Evolutionary conservation across 2,329 filamentous ascomycete species (phyloP).

Genomic region (Xylaria sp.): DNA sequence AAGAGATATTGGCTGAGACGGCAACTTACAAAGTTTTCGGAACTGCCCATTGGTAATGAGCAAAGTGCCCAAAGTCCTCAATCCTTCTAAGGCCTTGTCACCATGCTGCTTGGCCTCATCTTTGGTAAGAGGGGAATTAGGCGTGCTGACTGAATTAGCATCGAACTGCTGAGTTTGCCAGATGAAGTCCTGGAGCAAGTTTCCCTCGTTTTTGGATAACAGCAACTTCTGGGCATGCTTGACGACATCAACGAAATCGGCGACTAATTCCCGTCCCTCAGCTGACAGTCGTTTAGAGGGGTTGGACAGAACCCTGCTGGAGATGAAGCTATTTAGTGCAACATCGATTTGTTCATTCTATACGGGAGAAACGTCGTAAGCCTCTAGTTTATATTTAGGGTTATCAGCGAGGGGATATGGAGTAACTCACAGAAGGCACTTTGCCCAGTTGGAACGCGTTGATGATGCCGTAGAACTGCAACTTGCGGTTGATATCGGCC

Average conservation of each 20-base stretch:
- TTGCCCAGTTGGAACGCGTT: conserved; percentile 88
- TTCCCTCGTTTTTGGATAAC: conserved; percentile 93
- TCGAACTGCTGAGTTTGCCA: conserved; percentile 87
- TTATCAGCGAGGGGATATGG: conserved; percentile 31
- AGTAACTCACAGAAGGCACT: conserved; percentile 77
- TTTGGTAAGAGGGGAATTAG: conserved; percentile 76
- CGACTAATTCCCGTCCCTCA: conserved; percentile 82
- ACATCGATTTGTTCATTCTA: conserved; percentile 96
- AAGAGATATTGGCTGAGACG: background rate
- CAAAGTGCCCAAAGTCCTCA: conserved; percentile 87
- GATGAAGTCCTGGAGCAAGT: conserved; percentile 95
- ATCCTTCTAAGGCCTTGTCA: conserved; percentile 81
- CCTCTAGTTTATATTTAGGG: background rate
- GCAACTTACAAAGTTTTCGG: conserved; percentile 80
- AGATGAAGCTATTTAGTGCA: conserved; percentile 87
- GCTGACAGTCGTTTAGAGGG: conserved; percentile 81
- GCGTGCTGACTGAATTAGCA: conserved; percentile 67
- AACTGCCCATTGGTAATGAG: conserved; percentile 97
- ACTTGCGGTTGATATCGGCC: conserved; percentile 88
- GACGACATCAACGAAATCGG: conserved; percentile 81
- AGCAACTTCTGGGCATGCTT: conserved; percentile 82
- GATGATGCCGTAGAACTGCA: conserved; percentile 93
- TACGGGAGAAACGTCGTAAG: conserved; percentile 30
- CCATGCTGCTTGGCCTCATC: conserved; percentile 83
- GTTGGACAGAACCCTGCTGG: conserved; percentile 72